Evolutionary conservation across 2,329 filamentous ascomycete species (phyloP).

Genomic region (Xylariales sp.): DNA sequence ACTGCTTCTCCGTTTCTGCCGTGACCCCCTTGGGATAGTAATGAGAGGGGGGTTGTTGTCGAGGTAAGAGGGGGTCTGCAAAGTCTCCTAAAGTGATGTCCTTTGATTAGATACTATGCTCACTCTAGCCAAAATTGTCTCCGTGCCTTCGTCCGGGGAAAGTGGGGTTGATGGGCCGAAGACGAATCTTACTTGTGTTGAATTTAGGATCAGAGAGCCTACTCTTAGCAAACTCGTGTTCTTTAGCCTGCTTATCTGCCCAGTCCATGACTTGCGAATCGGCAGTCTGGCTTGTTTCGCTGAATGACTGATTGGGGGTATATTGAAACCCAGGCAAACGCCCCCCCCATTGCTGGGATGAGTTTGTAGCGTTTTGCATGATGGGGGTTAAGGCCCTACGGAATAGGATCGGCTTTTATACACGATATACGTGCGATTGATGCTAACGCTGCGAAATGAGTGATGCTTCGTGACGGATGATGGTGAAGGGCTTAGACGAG

Average conservation of each 20-base stretch:
- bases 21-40: constrained; percentile 56
- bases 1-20: constrained; percentile 54
- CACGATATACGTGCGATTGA: not conserved
- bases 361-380: constrained; percentile 37
- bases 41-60: constrained; percentile 49
- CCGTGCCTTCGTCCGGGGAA: not conserved
- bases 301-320: constrained; percentile 50
- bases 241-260: constrained; percentile 56
- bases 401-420: not conserved
- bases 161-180: not conserved
- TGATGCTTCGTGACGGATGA: not conserved
- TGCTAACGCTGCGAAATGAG: constrained; percentile 7
- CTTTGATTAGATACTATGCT: constrained; percentile 24
- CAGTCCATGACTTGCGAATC: constrained; percentile 42
- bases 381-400: not conserved
- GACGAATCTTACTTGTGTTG: constrained; percentile 55
- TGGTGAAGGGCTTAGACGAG: constrained; percentile 9
- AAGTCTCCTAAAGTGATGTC: constrained; percentile 53
- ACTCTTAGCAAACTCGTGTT: constrained; percentile 54
- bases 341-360: constrained; percentile 39
- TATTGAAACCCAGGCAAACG: constrained; percentile 43
- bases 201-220: constrained; percentile 60
- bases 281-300: constrained; percentile 40
- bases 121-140: not conserved
- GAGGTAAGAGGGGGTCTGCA: constrained; percentile 60